These are phyloP conservation scores for Ophiostoma australiae DNA, from an alignment of 2,329 filamentous ascomycete species.

Conservation along the genomic window DNA sequence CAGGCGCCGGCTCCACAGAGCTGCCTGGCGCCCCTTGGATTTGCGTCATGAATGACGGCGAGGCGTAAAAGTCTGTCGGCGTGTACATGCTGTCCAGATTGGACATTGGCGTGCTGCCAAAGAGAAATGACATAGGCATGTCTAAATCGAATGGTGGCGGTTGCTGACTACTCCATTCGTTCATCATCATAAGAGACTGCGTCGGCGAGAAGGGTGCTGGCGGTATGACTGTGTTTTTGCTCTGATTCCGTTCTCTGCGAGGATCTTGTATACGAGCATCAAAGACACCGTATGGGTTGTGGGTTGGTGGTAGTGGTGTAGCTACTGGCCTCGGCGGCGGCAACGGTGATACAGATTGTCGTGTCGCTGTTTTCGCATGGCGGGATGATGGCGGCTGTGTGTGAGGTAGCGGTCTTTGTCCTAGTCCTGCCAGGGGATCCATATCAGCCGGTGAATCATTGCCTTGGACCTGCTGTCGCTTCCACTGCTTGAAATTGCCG, in stretches of 20 bases:
- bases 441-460: background rate
- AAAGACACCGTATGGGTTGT: background rate
- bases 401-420: background rate
- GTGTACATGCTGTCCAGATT: background rate
- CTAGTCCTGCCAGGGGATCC: background rate
- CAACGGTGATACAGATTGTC: background rate
- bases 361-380: background rate
- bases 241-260: background rate
- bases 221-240: background rate
- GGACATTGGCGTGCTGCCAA: background rate
- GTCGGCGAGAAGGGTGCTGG: background rate
- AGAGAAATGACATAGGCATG: background rate
- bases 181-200: background rate
- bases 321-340: background rate
- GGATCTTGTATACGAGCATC: background rate
- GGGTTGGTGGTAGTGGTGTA: background rate
- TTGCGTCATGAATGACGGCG: background rate
- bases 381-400: background rate
- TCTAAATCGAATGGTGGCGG: background rate
- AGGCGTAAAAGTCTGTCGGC: background rate
- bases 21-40: background rate
- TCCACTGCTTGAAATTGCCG: conserved; percentile 11
- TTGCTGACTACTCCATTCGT: background rate
- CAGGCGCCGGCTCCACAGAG: background rate
- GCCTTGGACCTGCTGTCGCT: background rate